Evolutionary conservation across 2,329 filamentous ascomycete genomes (phyloP).

Genomic region (Phaeomoniella chlamydospora): DNA sequence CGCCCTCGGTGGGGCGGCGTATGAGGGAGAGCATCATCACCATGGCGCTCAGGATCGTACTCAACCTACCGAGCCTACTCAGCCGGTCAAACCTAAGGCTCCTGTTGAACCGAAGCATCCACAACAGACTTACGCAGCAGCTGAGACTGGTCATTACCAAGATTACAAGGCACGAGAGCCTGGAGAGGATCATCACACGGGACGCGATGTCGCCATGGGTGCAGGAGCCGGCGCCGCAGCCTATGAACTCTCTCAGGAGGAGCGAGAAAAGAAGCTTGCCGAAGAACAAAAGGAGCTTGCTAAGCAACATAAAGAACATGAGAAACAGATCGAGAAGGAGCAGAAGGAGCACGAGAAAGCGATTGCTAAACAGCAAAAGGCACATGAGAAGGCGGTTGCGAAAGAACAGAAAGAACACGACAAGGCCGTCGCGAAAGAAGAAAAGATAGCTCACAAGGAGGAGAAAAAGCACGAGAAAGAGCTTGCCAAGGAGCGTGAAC

Average conservation of each 20-base stretch:
- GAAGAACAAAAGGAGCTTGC: slow-evolving; percentile 8
- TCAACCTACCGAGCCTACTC: background rate
- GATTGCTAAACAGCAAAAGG: slow-evolving; percentile 5
- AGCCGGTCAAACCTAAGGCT: background rate
- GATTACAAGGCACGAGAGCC: background rate
- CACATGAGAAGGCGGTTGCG: slow-evolving; percentile 5
- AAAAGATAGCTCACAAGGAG: background rate
- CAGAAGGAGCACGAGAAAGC: slow-evolving; percentile 7
- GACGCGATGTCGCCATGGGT: background rate
- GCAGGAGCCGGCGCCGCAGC: background rate
- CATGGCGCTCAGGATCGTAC: background rate
- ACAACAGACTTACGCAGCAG: background rate
- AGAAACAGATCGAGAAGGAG: slow-evolving; percentile 6
- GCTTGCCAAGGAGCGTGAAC: background rate
- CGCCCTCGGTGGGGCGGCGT: background rate
- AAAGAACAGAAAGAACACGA: slow-evolving; percentile 5
- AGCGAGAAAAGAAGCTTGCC: slow-evolving; percentile 4
- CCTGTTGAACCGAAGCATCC: background rate
- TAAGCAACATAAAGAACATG: slow-evolving; percentile 4
- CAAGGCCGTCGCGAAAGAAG: slow-evolving; percentile 7
- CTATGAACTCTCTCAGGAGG: background rate
- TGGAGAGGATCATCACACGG: background rate
- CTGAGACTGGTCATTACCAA: background rate
- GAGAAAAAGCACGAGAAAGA: background rate
- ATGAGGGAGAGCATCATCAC: background rate